Percentiles rank a stretch among this genome's conserved stretches.
Evolutionary conservation across 164 flowering plant genomes (phyloP).

Genomic region (Dillenia suffruticosa): DNA sequence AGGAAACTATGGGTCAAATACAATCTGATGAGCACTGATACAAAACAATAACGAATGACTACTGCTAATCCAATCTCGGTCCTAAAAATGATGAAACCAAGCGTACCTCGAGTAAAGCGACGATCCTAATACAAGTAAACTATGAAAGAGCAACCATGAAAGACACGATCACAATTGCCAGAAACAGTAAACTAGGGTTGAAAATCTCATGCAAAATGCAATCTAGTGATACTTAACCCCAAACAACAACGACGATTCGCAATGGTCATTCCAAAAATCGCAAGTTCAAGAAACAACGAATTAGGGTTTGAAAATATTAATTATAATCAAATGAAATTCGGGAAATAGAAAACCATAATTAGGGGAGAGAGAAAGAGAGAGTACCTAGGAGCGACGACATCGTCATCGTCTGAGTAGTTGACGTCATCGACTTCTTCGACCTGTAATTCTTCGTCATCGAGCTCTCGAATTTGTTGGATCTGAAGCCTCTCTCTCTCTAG

Average conservation of each 20-base stretch:
- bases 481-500: slow-evolving; percentile 60
- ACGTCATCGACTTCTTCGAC: slow-evolving; percentile 76
- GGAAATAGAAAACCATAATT: neutral
- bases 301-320: neutral
- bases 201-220: neutral
- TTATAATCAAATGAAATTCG: too few species aligned
- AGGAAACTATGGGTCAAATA: too few species aligned
- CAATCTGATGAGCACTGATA: too few species aligned
- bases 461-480: slow-evolving; percentile 76
- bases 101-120: too few species aligned
- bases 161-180: neutral
- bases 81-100: too few species aligned
- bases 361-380: neutral
- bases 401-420: slow-evolving; percentile 39
- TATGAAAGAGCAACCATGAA: too few species aligned
- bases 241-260: slow-evolving; percentile 4
- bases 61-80: too few species aligned
- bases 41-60: too few species aligned
- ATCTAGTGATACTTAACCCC: neutral
- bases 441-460: slow-evolving; percentile 75
- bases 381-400: slow-evolving; percentile 9
- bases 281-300: neutral
- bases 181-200: neutral
- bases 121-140: too few species aligned
- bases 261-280: neutral